These are phyloP conservation scores for Sungouiozyma ichnusensis DNA, from an alignment of 805 yeast species.

Conservation along the genomic window DNA sequence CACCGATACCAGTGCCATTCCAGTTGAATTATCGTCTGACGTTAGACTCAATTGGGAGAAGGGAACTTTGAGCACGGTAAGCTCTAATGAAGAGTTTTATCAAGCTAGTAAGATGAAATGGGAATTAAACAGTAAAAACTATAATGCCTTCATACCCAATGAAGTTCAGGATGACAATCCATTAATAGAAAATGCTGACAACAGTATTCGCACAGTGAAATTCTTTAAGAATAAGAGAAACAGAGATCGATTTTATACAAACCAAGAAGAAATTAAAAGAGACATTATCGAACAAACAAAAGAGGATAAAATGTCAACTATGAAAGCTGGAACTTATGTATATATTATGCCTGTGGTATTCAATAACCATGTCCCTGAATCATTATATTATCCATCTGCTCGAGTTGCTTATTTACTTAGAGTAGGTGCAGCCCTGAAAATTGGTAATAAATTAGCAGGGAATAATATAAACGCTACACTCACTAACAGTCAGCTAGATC, in stretches of 20 bases:
- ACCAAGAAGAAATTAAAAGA: conserved; percentile 8
- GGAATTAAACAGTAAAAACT: conserved; percentile 34
- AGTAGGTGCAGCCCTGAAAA: conserved; percentile 4
- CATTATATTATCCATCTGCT: conserved; percentile 29
- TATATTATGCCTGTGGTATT: conserved; percentile 54
- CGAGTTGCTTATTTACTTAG: conserved; percentile 16
- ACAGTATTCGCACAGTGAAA: conserved; percentile 9
- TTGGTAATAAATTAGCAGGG: background rate
- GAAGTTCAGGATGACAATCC: conserved; percentile 15
- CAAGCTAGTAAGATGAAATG: conserved; percentile 39
- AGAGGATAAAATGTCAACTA: conserved; percentile 3
- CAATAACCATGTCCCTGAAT: conserved; percentile 49
- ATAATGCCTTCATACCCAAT: conserved; percentile 33
- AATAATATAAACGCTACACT: background rate
- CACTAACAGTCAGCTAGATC: background rate
- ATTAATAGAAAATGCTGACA: conserved; percentile 14
- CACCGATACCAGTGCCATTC: conserved; percentile 1
- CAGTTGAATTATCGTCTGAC: conserved; percentile 42
- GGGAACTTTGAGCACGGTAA: conserved; percentile 38
- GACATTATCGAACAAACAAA: conserved; percentile 1
- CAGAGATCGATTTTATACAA: conserved; percentile 11
- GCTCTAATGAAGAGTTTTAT: conserved; percentile 35
- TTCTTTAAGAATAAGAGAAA: conserved; percentile 13
- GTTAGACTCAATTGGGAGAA: conserved; percentile 45
- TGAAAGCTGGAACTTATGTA: conserved; percentile 59